These are phyloP conservation scores for Colletotrichum falcatum DNA, from an alignment of 2,329 filamentous ascomycete species.

Conservation along the genomic window DNA sequence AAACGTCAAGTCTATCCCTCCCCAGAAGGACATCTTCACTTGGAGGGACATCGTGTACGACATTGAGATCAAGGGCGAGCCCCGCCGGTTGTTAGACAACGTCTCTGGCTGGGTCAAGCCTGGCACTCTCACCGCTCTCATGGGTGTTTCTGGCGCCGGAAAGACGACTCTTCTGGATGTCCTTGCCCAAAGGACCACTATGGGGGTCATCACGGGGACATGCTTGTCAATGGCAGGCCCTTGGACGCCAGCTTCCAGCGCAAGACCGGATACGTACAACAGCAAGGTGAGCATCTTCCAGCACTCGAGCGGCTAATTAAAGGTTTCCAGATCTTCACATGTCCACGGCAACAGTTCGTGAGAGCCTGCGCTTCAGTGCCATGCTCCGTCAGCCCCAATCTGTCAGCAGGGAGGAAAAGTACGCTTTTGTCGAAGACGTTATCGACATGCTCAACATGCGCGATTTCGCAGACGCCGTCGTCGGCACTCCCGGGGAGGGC, in stretches of 20 bases:
- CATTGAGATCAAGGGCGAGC: slow-evolving; percentile 78
- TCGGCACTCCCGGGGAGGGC: slow-evolving; percentile 71
- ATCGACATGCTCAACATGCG: slow-evolving; percentile 76
- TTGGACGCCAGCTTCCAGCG: slow-evolving; percentile 70
- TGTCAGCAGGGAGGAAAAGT: slow-evolving; percentile 68
- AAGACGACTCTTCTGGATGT: slow-evolving; percentile 59
- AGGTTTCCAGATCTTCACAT: slow-evolving; percentile 63
- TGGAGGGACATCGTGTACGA: slow-evolving; percentile 82
- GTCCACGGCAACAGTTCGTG: slow-evolving; percentile 66
- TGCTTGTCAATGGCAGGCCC: slow-evolving; percentile 72
- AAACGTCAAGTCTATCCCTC: slow-evolving; percentile 50
- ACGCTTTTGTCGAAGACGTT: slow-evolving; percentile 71
- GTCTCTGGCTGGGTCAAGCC: slow-evolving; percentile 87
- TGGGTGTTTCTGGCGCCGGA: slow-evolving; percentile 68
- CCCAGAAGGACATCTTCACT: slow-evolving; percentile 74
- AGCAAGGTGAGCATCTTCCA: slow-evolving; percentile 60
- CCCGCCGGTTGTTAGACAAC: slow-evolving; percentile 79
- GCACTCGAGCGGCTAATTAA: slow-evolving; percentile 7
- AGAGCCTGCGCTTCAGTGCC: slow-evolving; percentile 67
- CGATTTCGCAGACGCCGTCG: slow-evolving; percentile 74
- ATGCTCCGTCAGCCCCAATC: slow-evolving; percentile 67
- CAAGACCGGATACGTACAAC: slow-evolving; percentile 76
- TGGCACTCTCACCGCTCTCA: slow-evolving; percentile 84
- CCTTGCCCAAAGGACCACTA: slow-evolving; percentile 62
- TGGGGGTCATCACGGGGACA: slow-evolving; percentile 75